These are phyloP conservation scores for Tuber brumale DNA, from an alignment of 495 filamentous ascomycete species.

Conservation along the genomic window DNA sequence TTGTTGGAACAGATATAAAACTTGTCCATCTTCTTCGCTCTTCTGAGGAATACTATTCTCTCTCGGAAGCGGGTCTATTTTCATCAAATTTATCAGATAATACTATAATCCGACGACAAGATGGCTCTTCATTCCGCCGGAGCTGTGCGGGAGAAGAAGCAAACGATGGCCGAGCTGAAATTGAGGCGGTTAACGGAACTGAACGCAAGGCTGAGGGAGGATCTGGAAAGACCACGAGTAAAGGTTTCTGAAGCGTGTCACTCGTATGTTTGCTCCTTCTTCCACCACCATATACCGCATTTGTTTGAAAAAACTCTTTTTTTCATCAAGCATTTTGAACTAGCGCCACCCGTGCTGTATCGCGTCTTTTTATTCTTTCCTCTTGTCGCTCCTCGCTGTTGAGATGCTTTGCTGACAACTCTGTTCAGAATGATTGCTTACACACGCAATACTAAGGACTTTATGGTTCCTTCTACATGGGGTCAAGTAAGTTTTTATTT, in stretches of 20 bases:
- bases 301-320: neutral
- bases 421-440: conserved; percentile 81
- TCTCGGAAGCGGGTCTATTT: neutral
- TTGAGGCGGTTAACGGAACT: conserved; percentile 91
- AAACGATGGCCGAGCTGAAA: conserved; percentile 97
- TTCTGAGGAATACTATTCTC: conserved; percentile 17
- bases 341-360: conserved; percentile 4
- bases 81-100: conserved; percentile 5
- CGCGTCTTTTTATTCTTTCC: conserved; percentile 7
- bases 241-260: conserved; percentile 89
- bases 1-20: conserved; percentile 17
- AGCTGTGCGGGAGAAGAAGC: conserved; percentile 66
- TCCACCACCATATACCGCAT: neutral
- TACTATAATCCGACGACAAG: conserved; percentile 18
- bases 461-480: conserved; percentile 98
- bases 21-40: conserved; percentile 10
- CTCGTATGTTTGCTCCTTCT: conserved; percentile 58
- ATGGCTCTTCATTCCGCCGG: conserved; percentile 42
- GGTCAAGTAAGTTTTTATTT: conserved; percentile 61
- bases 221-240: conserved; percentile 87
- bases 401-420: conserved; percentile 8
- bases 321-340: neutral
- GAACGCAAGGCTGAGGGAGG: conserved; percentile 87
- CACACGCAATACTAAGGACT: conserved; percentile 92
- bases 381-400: conserved; percentile 2